Evolutionary conservation across 139 green algal species (phyloP).

Genomic region (Chlorella sp.): DNA sequence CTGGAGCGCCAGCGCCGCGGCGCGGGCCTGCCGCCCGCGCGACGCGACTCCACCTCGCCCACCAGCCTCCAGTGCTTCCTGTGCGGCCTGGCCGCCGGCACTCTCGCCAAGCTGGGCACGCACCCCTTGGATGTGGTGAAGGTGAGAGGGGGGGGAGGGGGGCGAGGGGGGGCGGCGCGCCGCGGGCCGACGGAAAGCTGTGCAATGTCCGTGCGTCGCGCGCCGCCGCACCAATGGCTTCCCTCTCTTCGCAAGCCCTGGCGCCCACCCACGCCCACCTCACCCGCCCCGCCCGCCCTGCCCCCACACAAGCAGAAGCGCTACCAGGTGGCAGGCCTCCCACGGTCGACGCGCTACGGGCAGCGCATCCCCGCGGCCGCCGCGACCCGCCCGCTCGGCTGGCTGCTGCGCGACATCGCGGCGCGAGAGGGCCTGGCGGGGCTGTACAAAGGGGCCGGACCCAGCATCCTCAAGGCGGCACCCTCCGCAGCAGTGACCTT

Average conservation of each 20-base stretch:
- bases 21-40: too few species aligned
- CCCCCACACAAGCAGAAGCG: too few species aligned
- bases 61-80: constrained; percentile 52
- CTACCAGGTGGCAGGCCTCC: constrained; percentile 89
- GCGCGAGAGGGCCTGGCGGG: constrained; percentile 74
- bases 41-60: too few species aligned
- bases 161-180: too few species aligned
- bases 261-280: too few species aligned
- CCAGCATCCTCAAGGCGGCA: constrained; percentile 93
- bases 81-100: constrained; percentile 79
- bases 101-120: constrained; percentile 84
- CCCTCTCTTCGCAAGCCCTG: too few species aligned
- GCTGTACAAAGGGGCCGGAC: constrained; percentile 93
- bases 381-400: constrained; percentile 48
- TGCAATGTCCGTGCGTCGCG: too few species aligned
- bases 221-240: too few species aligned
- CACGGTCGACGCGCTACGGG: constrained; percentile 71
- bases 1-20: too few species aligned
- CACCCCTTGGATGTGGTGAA: constrained; percentile 98
- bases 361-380: constrained; percentile 21
- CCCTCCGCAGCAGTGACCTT: constrained; percentile 94
- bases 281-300: too few species aligned
- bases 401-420: constrained; percentile 62
- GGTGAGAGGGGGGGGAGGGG: too few species aligned
- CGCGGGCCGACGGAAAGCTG: too few species aligned